Conservation (phyloP, 139 green algal genomes). For the Edaphochlamys debaryana region DNA sequence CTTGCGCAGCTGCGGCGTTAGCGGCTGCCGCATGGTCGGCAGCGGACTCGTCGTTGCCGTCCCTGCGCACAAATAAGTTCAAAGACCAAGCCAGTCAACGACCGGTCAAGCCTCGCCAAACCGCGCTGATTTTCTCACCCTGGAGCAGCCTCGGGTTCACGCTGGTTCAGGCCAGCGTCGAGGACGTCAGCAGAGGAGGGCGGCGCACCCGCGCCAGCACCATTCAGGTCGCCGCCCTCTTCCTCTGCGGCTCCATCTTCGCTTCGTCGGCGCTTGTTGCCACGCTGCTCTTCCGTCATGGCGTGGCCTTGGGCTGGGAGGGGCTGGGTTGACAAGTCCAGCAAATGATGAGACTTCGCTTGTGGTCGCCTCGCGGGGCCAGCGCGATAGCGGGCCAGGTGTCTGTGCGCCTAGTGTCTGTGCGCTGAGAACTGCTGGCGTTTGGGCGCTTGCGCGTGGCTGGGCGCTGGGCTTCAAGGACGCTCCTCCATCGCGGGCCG, state of each 20-base stretch:
- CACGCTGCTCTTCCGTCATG: conserved; percentile 38
- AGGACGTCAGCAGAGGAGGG: conserved; percentile 14
- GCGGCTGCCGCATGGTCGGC: neutral
- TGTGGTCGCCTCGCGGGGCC: too few species aligned
- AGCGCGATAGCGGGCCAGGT: too few species aligned
- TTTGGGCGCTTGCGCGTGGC: too few species aligned
- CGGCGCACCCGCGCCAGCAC: neutral
- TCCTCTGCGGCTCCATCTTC: conserved; percentile 22
- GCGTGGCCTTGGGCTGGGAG: too few species aligned
- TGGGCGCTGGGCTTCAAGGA: too few species aligned
- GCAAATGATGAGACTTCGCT: too few species aligned
- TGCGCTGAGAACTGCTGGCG: too few species aligned
- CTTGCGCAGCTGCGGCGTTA: neutral
- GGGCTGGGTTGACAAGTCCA: too few species aligned
- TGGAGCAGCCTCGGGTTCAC: neutral
- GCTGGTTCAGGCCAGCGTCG: neutral
- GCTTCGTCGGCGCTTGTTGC: conserved; percentile 34
- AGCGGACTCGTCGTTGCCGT: too few species aligned
- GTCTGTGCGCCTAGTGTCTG: too few species aligned
- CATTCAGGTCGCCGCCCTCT: neutral
- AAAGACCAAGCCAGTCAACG: neutral
- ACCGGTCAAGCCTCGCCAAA: neutral
- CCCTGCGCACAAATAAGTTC: neutral
- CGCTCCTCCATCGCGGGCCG: too few species aligned
- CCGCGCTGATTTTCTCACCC: neutral